Evolutionary conservation across 306 rosid genomes (phyloP), one percentile per base, ranked within the genome.

Genomic region (Trichosanthes truncata): DNA sequence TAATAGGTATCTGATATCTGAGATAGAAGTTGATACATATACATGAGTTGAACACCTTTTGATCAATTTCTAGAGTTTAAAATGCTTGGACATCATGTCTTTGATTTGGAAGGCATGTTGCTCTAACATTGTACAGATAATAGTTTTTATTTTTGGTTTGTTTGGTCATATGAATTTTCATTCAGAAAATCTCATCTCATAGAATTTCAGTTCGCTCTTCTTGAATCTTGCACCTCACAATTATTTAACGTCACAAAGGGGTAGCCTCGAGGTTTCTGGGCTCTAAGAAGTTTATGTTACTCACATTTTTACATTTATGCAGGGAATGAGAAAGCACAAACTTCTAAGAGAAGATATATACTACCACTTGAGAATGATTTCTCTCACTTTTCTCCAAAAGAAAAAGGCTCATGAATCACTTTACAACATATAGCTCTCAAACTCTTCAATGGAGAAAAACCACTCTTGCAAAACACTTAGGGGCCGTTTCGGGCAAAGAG

Each of bases 281-380:
- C 62, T 7, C 18, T 51, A 49, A 74, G 29, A 29, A 51, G 29
- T 74, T 74, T 31, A 52, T 33, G 26, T 31, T 51, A 14, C 55
- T 71, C 21, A 45, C 26, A 10, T 1, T 3, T 51, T 74, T 74
- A 83, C 76, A 66, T 81, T 17, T 29, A 69, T 85, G 79, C 90
- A 95, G 99, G 99, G 97, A 78, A 83, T 95, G 96, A 91, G 82
- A 85, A 95, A 95, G 74, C 99, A 95, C 80, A 91, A 91, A 82
- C 99, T 93, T 49, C 89, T 95, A 38, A 90, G 86, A 77, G 97
- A 95, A 84, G 99, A 93, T 48, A 92, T 95, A 83, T n/a, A n/a
- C n/a, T n/a, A n/a, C n/a, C n/a, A n/a, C n/a, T n/a, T n/a, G n/a
- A n/a, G n/a, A n/a, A n/a, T n/a, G n/a, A n/a, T n/a, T n/a, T n/a